Evolutionary conservation across 331 rosid genomes (phyloP).

Genomic region (Phaseolus coccineus): DNA sequence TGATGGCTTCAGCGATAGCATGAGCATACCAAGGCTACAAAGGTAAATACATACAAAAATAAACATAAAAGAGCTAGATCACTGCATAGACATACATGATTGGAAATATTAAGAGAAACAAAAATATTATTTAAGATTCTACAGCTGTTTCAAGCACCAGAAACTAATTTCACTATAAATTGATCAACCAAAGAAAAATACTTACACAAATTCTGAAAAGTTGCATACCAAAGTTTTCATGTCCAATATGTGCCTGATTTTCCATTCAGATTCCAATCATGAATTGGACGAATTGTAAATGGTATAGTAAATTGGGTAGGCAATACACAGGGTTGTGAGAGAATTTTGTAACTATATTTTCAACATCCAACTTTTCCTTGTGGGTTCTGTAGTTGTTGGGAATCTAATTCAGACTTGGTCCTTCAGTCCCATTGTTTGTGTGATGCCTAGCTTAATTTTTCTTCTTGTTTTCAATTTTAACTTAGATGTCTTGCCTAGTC

Average conservation of each 20-base stretch:
- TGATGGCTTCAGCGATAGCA: constrained; percentile 96
- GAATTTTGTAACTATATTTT: background rate
- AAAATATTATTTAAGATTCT: background rate
- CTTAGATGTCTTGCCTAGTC: background rate
- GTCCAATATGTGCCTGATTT: constrained; percentile 35
- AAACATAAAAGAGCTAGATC: constrained; percentile 34
- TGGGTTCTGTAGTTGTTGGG: background rate
- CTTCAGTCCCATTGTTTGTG: background rate
- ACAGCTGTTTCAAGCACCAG: constrained; percentile 26
- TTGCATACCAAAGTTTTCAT: constrained; percentile 30
- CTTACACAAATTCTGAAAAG: constrained; percentile 9
- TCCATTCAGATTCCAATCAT: constrained; percentile 21
- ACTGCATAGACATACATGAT: constrained; percentile 19
- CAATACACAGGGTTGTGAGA: background rate
- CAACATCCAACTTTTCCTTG: background rate
- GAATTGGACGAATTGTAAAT: background rate
- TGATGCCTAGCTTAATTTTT: constrained; percentile 10
- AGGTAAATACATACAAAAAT: constrained; percentile 17
- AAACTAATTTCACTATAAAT: background rate
- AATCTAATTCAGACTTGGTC: background rate
- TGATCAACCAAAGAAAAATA: background rate
- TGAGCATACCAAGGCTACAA: constrained; percentile 98
- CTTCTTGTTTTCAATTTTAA: background rate
- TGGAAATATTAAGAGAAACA: background rate
- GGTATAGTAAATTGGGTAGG: background rate